Evolutionary conservation across 768 basidiomycete species (phyloP), one percentile per base, ranked within the genome.

Genomic region (Mycena capillaripes): DNA sequence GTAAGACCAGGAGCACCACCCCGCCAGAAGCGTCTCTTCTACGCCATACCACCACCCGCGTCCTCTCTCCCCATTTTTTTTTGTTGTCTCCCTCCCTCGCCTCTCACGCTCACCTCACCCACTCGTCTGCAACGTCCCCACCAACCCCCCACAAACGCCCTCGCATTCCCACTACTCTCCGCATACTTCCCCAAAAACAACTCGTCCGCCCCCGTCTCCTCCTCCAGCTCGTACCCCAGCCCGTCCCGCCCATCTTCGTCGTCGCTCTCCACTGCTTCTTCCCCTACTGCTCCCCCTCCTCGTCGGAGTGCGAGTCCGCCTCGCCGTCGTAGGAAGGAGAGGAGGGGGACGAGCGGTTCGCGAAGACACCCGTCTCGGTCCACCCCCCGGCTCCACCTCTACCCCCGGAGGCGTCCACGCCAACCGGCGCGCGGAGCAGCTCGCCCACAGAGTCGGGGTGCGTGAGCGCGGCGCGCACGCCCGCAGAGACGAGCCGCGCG

Each of bases 111-210:
- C 59, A 72, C 10, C 50, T 25, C 40, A 72, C 12, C 53, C 40
- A 12, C 27, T 48, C 48, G 73, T 60, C 62, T 71, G 70, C 61
- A 75, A 23, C 66, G 73, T 75, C 23, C 38, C 70, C 77, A 90
- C 77, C 59, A 93, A 76, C 2, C 91, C 92, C 59, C 89, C 46
- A 94, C 92, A 75, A 97, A 95, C 68, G 93, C 91, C 70, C 92
- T 85, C 16, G 95, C 86, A 80, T 96, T 96, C 50, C 95, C 96
- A 64, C 87, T 87, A 9, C 92, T 88, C 76, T 95, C 93, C 1
- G 89, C 88, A 74, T 93, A 96, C 79, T 94, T 95, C 11, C 90
- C 83, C 78, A 97, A 81, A 83, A 97, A 96, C 17, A 90, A 73
- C 79, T 94, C 92, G 76, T 97, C 96, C 57, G 73, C 73, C 40